Evolutionary conservation across 768 basidiomycete species (phyloP).

Genomic region (Glaciozyma antarctica): DNA sequence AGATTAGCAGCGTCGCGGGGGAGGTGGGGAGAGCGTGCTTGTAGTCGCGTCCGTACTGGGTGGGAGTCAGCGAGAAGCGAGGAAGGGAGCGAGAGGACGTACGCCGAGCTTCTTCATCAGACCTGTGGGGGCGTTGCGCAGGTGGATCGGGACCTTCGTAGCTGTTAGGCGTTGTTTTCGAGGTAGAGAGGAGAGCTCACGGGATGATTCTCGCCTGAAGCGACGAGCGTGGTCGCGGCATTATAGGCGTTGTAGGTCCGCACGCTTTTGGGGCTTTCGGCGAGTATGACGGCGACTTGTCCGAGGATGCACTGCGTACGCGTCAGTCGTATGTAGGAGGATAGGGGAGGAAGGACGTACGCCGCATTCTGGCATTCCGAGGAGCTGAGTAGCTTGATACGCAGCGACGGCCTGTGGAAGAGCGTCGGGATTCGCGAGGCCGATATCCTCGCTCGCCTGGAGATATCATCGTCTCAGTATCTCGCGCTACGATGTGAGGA

Average conservation of each 20-base stretch:
- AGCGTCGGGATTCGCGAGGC: slow-evolving; percentile 66
- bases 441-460: slow-evolving; percentile 70
- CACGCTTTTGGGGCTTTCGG: slow-evolving; percentile 74
- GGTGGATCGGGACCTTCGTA: slow-evolving; percentile 59
- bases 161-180: slow-evolving; percentile 39
- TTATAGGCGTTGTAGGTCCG: slow-evolving; percentile 70
- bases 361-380: slow-evolving; percentile 66
- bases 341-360: slow-evolving; percentile 1
- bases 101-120: slow-evolving; percentile 61
- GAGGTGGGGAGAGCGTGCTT: slow-evolving; percentile 38
- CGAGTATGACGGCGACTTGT: slow-evolving; percentile 64
- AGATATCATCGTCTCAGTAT: slow-evolving; percentile 46
- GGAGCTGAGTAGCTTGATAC: slow-evolving; percentile 41
- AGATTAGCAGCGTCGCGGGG: slow-evolving; percentile 50
- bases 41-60: background rate
- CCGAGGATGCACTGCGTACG: slow-evolving; percentile 55
- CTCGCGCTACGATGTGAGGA: slow-evolving; percentile 46
- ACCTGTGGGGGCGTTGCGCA: slow-evolving; percentile 67
- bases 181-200: background rate
- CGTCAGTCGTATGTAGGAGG: too few species aligned
- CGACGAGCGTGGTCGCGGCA: slow-evolving; percentile 38
- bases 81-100: slow-evolving; percentile 36
- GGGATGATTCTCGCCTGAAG: slow-evolving; percentile 15
- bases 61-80: background rate
- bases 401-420: slow-evolving; percentile 51